Percentiles rank a stretch among this genome's conserved stretches.
phyloP scores from a whole-genome alignment of 371 early-diverging fungal genomes.

The Apophysomyces ossiformis region DNA sequence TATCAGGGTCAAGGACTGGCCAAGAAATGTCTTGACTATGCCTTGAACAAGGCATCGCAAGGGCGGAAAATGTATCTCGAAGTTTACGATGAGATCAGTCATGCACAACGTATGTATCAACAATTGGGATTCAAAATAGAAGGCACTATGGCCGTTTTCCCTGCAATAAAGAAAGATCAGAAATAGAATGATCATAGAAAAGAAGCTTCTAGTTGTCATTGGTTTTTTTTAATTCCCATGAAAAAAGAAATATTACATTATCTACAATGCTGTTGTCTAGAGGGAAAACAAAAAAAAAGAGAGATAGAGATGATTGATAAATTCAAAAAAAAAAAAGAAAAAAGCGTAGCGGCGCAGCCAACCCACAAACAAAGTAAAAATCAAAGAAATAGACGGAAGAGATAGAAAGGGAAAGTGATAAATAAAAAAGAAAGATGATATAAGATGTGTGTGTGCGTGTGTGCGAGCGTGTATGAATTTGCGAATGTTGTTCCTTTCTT shows the following conservation, averaged over 20 bases:
- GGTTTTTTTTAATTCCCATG: neutral
- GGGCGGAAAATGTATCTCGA: constrained; percentile 16
- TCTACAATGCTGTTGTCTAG: constrained; percentile 13
- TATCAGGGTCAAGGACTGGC: constrained; percentile 14
- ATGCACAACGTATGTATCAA: constrained; percentile 20
- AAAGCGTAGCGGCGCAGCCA: constrained; percentile 3
- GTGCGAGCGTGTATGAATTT: no score
- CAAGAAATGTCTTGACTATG: constrained; percentile 7
- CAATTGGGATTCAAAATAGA: constrained; percentile 15
- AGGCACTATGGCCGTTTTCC: constrained; percentile 1
- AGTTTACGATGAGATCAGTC: constrained; percentile 21
- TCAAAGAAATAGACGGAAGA: neutral
- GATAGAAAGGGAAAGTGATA: neutral
- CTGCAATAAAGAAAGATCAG: neutral
- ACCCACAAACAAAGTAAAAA: neutral
- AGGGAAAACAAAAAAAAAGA: constrained; percentile 3
- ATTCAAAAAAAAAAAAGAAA: neutral
- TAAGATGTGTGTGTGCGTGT: no score
- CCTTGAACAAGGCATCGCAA: neutral
- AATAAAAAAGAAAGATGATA: neutral
- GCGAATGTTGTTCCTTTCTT: no score
- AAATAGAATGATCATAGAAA: neutral
- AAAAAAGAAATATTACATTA: neutral
- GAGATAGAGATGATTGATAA: neutral
- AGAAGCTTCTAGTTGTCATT: no score